Evolutionary conservation across 768 basidiomycete genomes (phyloP).

Genomic region (Russula brevipes): DNA sequence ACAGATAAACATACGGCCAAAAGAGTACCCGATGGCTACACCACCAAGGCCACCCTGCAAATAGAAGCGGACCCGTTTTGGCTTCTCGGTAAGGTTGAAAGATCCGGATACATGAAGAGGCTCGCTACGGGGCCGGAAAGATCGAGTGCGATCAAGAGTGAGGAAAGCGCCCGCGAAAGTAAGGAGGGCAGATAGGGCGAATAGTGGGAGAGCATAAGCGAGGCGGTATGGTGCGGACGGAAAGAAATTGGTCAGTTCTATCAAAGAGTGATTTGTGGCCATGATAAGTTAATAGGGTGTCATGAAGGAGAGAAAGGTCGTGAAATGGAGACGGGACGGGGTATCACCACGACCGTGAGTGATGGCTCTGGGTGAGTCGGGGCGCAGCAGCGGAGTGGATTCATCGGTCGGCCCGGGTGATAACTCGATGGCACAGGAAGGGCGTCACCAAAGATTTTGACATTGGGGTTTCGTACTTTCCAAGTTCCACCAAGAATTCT

Average conservation of each 20-base stretch:
- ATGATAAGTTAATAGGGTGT: conserved; percentile 8
- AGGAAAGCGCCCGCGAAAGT: conserved; percentile 69
- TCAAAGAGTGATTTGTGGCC: conserved; percentile 10
- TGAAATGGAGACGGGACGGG: not conserved
- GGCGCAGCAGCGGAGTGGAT: too few species aligned
- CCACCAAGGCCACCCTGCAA: conserved; percentile 65
- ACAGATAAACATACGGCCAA: conserved; percentile 46
- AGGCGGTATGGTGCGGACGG: conserved; percentile 47
- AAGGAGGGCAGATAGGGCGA: conserved; percentile 50
- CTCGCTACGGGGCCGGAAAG: conserved; percentile 46
- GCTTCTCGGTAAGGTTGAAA: conserved; percentile 22
- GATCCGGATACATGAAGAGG: conserved; percentile 29
- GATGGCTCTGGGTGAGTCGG: too few species aligned
- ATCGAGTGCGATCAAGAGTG: conserved; percentile 62
- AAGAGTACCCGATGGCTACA: conserved; percentile 49
- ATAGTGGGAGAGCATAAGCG: conserved; percentile 56
- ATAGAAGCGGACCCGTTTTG: conserved; percentile 35
- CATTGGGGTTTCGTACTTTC: too few species aligned
- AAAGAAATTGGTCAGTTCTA: conserved; percentile 34
- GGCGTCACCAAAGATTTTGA: too few species aligned
- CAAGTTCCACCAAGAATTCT: too few species aligned
- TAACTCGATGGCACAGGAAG: too few species aligned
- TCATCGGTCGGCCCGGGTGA: not conserved
- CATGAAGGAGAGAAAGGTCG: not conserved
- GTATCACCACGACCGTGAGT: not conserved